Evolutionary conservation across 1,284 basidiomycete genomes (phyloP).

Genomic region (Violaceomyces palustris): DNA sequence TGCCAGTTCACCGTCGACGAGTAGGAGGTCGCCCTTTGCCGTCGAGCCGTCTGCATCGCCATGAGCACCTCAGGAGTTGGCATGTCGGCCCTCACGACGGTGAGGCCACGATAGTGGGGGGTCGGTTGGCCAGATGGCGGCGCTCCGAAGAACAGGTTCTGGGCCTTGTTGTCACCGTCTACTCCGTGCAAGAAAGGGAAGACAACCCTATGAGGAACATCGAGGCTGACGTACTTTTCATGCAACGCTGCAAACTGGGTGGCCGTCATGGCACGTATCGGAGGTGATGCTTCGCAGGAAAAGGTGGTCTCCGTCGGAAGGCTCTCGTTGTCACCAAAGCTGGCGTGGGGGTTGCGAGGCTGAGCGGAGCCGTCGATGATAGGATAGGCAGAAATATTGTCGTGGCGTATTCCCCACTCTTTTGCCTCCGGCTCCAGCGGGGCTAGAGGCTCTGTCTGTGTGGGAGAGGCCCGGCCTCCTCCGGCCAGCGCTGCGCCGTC

Average conservation of each 20-base stretch:
- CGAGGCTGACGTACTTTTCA: constrained; percentile 26
- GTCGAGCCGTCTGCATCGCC: too few species aligned
- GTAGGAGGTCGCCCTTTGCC: too few species aligned
- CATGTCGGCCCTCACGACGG: constrained; percentile 49
- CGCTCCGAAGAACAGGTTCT: constrained; percentile 45
- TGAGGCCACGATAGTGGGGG: constrained; percentile 47
- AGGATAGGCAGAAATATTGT: constrained; percentile 32
- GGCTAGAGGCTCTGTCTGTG: too few species aligned
- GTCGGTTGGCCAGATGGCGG: constrained; percentile 28
- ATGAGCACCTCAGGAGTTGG: constrained; percentile 24
- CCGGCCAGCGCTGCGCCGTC: too few species aligned
- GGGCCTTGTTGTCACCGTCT: constrained; percentile 37
- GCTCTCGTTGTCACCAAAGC: too few species aligned
- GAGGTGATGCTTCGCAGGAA: constrained; percentile 12
- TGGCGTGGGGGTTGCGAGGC: too few species aligned
- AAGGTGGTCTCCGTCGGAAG: too few species aligned
- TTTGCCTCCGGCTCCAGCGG: background rate
- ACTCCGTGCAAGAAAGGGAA: constrained; percentile 51
- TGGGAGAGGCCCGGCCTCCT: too few species aligned
- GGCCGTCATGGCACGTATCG: constrained; percentile 41
- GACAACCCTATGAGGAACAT: constrained; percentile 43
- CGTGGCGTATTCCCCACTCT: constrained; percentile 28
- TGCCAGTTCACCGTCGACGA: too few species aligned
- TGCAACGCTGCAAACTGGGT: constrained; percentile 36
- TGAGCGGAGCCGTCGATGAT: constrained; percentile 21